Base-by-base conservation (phyloP, 371 early-diverging fungal genomes). In the Enterocytospora artemiae region DNA sequence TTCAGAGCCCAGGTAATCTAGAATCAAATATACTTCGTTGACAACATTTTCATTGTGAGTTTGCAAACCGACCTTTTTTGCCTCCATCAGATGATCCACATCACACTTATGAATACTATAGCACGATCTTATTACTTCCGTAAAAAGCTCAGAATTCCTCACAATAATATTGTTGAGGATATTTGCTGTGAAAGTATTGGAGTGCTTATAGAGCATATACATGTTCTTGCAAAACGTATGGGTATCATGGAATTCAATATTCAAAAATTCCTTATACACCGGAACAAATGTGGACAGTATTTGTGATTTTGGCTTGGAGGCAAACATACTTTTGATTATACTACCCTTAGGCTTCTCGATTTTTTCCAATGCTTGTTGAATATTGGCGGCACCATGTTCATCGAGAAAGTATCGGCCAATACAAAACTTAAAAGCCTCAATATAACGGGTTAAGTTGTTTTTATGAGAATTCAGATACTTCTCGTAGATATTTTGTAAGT, bases 321-420 rank as follows among this genome's bases (percentile, higher is more conserved):
- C 7, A 52, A 9, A 4, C 9, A 22, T 31, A 24, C 7, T 4
- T 4, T 53, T 18, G 49, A 60, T 34, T 30, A 60, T n/a, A 9
- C n/a, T 12, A 20, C 39, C 28, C 34, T 34, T 67, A 33, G 62
- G 67, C 37, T 50, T 62, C 16, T 51, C 48, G 18, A 45, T 62
- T 33, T 36, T 59, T 50, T 31, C 7, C 27, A 67, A 39, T 30
- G 18, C 41, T 25, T 55, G 36, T 32, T 51, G 50, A 14, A 67
- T 18, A 1, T 14, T 36, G 9, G 14, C 44, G 31, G 37, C 30
- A 20, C 59, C 25, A 9, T 25, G 12, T 0, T 20, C 43, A 16
- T 1, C 61, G 9, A 39, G 0, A 30, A 25, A 32, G 20, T 32
- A 12, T 20, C 24, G 28, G 1, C 12, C 16, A 1, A 54, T 16